These are phyloP conservation scores for Didymella pinodella DNA, from an alignment of 2,329 filamentous ascomycete species.

Conservation along the genomic window DNA sequence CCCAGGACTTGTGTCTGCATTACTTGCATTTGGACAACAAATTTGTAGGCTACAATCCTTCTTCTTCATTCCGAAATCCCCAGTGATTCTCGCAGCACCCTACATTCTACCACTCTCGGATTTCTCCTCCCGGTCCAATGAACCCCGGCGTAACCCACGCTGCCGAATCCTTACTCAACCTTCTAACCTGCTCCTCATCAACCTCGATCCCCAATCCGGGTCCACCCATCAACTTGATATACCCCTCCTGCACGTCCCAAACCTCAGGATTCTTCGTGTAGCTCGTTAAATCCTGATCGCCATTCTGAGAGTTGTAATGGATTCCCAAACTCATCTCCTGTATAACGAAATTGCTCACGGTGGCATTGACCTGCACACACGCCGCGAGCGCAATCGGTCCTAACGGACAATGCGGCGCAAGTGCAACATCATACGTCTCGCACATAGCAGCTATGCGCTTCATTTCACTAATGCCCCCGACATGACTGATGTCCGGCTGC, in stretches of 20 bases:
- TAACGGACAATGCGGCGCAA: constrained; percentile 77
- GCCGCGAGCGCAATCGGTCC: constrained; percentile 78
- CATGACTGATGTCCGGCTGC: constrained; percentile 76
- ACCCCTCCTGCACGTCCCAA: constrained; percentile 72
- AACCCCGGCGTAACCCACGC: constrained; percentile 74
- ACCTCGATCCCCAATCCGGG: constrained; percentile 73
- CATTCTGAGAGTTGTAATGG: constrained; percentile 69
- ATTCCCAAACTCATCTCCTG: constrained; percentile 83
- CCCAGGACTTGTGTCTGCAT: background rate
- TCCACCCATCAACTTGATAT: constrained; percentile 66
- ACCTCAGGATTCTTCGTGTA: constrained; percentile 71
- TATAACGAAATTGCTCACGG: constrained; percentile 70
- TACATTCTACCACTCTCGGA: constrained; percentile 69
- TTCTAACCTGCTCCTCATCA: constrained; percentile 72
- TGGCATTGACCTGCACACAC: constrained; percentile 70
- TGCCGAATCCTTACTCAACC: constrained; percentile 64
- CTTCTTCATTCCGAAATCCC: no score
- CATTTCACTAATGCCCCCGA: constrained; percentile 76
- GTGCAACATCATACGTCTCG: constrained; percentile 75
- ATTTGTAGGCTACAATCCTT: background rate
- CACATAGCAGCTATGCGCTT: constrained; percentile 73
- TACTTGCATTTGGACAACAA: background rate
- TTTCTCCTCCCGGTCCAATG: constrained; percentile 70
- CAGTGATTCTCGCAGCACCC: background rate
- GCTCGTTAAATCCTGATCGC: constrained; percentile 57